Conservation (phyloP, 2,329 filamentous ascomycete genomes). For the Penicillium sclerotiorum region DNA sequence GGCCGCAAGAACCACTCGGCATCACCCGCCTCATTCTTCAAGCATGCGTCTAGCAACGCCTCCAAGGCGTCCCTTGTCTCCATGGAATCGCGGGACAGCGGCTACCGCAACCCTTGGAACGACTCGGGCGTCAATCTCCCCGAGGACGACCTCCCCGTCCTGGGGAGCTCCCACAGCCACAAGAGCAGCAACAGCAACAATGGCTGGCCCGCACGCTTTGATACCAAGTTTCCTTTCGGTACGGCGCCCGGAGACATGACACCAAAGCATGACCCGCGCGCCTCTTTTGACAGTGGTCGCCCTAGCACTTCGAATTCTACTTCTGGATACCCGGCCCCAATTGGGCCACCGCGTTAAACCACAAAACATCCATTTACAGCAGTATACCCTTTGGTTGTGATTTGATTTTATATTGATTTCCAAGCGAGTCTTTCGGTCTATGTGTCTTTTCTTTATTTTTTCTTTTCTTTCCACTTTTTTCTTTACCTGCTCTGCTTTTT, state of each 20-base stretch:
- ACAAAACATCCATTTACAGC: constrained; percentile 47
- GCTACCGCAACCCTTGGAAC: constrained; percentile 97
- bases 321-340: constrained; percentile 94
- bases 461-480: constrained; percentile 11
- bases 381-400: constrained; percentile 47
- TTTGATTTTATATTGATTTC: constrained; percentile 49
- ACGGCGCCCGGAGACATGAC: constrained; percentile 74
- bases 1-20: constrained; percentile 93
- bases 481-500: constrained; percentile 19
- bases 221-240: constrained; percentile 67
- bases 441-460: constrained; percentile 19
- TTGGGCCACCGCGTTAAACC: constrained; percentile 87
- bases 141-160: constrained; percentile 71
- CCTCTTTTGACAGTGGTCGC: constrained; percentile 87
- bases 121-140: constrained; percentile 93
- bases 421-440: constrained; percentile 22
- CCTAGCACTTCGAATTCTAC: constrained; percentile 94
- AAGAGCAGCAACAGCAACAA: constrained; percentile 63
- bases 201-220: constrained; percentile 57
- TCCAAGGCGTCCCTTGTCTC: constrained; percentile 96
- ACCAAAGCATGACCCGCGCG: constrained; percentile 78
- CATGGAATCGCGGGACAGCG: constrained; percentile 92
- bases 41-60: constrained; percentile 82
- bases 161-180: constrained; percentile 60
- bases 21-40: constrained; percentile 86